These are phyloP conservation scores for Cercospora canescens DNA, from an alignment of 2,329 filamentous ascomycete species.

Conservation along the genomic window DNA sequence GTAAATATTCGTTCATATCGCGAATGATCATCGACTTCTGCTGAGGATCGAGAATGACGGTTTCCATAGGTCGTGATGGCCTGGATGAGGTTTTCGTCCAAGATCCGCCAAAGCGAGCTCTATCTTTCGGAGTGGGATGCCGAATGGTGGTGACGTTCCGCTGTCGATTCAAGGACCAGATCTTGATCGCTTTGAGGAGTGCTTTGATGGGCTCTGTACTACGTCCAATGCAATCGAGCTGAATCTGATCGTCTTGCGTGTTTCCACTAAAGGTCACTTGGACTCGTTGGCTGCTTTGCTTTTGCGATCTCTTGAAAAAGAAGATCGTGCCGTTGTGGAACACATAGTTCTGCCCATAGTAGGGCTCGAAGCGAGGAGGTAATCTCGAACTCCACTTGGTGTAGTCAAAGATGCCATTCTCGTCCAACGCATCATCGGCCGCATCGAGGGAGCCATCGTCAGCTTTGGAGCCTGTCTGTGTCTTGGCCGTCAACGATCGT, in stretches of 20 bases:
- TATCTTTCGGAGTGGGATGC: slow-evolving; percentile 46
- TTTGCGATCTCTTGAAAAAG: slow-evolving; percentile 42
- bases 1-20: slow-evolving; percentile 77
- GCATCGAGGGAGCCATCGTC: slow-evolving; percentile 38
- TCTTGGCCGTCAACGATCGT: slow-evolving; percentile 43
- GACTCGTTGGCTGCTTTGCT: slow-evolving; percentile 32
- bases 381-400: slow-evolving; percentile 50
- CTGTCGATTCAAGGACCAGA: slow-evolving; percentile 44
- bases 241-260: slow-evolving; percentile 44
- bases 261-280: slow-evolving; percentile 25
- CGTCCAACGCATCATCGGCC: slow-evolving; percentile 39
- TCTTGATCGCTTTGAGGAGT: slow-evolving; percentile 47
- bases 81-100: slow-evolving; percentile 51
- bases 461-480: slow-evolving; percentile 38
- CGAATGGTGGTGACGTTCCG: slow-evolving; percentile 48
- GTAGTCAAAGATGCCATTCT: slow-evolving; percentile 50
- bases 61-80: slow-evolving; percentile 70
- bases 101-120: slow-evolving; percentile 33
- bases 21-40: slow-evolving; percentile 66
- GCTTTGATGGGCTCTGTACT: slow-evolving; percentile 51
- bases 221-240: slow-evolving; percentile 50
- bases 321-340: slow-evolving; percentile 45
- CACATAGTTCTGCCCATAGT: slow-evolving; percentile 48
- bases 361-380: slow-evolving; percentile 52
- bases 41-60: slow-evolving; percentile 68